These are phyloP conservation scores for Trypethelium eluteriae DNA, from an alignment of 495 filamentous ascomycete species.

Conservation along the genomic window DNA sequence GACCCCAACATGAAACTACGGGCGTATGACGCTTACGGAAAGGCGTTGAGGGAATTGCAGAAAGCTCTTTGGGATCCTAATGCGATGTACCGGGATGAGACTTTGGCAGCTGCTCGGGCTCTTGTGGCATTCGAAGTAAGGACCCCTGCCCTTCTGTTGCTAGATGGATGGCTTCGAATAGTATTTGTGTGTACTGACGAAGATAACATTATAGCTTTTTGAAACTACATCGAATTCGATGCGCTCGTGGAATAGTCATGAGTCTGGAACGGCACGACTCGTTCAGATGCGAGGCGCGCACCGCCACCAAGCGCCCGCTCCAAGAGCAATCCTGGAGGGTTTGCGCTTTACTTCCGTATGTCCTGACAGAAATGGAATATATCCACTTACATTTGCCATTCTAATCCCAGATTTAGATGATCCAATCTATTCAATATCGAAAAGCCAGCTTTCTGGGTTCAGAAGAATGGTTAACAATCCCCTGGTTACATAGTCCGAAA, in stretches of 20 bases:
- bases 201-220: not conserved
- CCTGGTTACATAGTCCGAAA: not conserved
- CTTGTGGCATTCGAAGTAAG: not conserved
- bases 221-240: constrained; percentile 1
- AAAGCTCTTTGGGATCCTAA: constrained; percentile 8
- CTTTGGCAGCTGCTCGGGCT: constrained; percentile 5
- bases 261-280: constrained; percentile 1
- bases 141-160: not conserved
- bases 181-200: not conserved
- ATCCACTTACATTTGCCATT: not conserved
- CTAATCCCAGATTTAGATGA: not conserved
- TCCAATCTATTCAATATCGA: constrained; percentile 8
- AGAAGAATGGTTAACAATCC: constrained; percentile 2
- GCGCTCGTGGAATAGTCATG: constrained; percentile 9
- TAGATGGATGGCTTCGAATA: not conserved
- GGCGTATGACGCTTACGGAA: not conserved
- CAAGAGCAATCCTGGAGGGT: not conserved
- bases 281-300: not conserved
- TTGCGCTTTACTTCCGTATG: not conserved
- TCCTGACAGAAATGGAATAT: too few species aligned
- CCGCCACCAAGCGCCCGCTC: not conserved
- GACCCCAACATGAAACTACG: not conserved
- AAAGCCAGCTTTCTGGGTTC: constrained; percentile 5
- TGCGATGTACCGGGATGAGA: constrained; percentile 8
- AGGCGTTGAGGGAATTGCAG: constrained; percentile 4